These are phyloP conservation scores for Daldinia grandis DNA, from an alignment of 495 filamentous ascomycete species.

Conservation along the genomic window DNA sequence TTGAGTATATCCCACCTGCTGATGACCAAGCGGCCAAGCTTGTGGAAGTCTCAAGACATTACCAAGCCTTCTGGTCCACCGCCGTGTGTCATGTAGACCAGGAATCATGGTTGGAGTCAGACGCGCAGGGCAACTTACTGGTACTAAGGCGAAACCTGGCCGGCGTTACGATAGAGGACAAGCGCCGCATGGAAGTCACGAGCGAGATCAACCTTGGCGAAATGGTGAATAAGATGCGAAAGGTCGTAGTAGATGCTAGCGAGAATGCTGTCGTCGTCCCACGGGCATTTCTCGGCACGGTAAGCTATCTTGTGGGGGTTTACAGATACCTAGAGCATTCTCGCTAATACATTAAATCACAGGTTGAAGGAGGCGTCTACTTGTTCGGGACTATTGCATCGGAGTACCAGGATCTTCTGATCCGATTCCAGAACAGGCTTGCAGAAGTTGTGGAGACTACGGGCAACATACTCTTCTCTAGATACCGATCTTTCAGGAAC, in stretches of 20 bases:
- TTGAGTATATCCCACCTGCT: conserved; percentile 67
- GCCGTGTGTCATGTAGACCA: conserved; percentile 74
- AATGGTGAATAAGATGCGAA: conserved; percentile 84
- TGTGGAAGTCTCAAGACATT: conserved; percentile 80
- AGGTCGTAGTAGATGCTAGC: conserved; percentile 64
- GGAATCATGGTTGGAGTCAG: conserved; percentile 78
- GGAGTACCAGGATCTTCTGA: conserved; percentile 76
- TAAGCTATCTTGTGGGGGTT: conserved; percentile 54
- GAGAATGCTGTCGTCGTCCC: conserved; percentile 74
- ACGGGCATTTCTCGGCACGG: conserved; percentile 88
- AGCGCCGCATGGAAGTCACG: conserved; percentile 72
- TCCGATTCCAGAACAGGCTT: conserved; percentile 79
- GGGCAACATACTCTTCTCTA: conserved; percentile 75
- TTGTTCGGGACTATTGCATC: conserved; percentile 81
- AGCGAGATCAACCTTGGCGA: conserved; percentile 88
- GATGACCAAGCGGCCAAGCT: conserved; percentile 59
- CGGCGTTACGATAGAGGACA: conserved; percentile 78
- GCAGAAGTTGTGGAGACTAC: conserved; percentile 67
- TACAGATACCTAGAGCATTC: conserved; percentile 1
- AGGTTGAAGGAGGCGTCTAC: conserved; percentile 93
- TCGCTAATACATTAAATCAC: conserved; percentile 38
- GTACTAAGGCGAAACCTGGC: conserved; percentile 74
- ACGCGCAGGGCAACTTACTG: conserved; percentile 86
- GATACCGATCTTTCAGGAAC: conserved; percentile 81
- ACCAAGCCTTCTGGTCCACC: conserved; percentile 81